Evolutionary conservation across 1,139 yeast species (phyloP).

Genomic region (Sugiyamaella novakii): DNA sequence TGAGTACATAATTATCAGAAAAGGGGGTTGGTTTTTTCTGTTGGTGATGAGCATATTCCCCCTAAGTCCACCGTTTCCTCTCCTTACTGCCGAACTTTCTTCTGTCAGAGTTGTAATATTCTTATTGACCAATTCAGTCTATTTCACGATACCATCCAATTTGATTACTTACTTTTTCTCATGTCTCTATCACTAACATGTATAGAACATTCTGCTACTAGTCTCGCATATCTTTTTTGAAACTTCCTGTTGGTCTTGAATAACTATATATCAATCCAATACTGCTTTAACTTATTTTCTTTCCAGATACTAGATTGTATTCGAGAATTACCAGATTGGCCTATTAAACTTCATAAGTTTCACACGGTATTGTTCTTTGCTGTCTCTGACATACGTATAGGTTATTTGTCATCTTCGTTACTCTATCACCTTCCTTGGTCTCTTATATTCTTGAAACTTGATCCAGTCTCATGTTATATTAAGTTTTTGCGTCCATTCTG

Average conservation of each 20-base stretch:
- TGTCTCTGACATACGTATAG: constrained; percentile 5
- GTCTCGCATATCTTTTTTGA: constrained; percentile 1
- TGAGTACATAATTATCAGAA: too few relatives aligned
- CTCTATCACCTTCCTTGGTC: too few relatives aligned
- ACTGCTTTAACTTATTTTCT: too few relatives aligned
- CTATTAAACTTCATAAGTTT: constrained; percentile 5
- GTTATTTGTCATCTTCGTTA: too few relatives aligned
- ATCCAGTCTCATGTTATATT: constrained; percentile 4
- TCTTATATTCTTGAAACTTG: background rate
- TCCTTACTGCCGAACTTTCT: background rate
- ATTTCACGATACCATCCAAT: too few relatives aligned
- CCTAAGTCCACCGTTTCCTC: too few relatives aligned
- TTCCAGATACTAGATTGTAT: too few relatives aligned
- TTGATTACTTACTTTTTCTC: constrained; percentile 13
- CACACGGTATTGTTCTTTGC: too few relatives aligned
- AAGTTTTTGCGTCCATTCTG: too few relatives aligned
- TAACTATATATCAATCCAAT: constrained; percentile 10
- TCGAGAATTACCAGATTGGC: background rate
- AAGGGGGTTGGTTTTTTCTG: too few relatives aligned
- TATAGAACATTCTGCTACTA: constrained; percentile 3
- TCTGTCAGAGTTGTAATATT: constrained; percentile 2
- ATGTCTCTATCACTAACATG: constrained; percentile 12
- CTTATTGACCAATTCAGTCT: too few relatives aligned
- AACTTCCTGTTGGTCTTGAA: constrained; percentile 5
- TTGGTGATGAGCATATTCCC: too few relatives aligned